Conservation (phyloP, 495 filamentous ascomycete species). For the Trichoderma parareesei region DNA sequence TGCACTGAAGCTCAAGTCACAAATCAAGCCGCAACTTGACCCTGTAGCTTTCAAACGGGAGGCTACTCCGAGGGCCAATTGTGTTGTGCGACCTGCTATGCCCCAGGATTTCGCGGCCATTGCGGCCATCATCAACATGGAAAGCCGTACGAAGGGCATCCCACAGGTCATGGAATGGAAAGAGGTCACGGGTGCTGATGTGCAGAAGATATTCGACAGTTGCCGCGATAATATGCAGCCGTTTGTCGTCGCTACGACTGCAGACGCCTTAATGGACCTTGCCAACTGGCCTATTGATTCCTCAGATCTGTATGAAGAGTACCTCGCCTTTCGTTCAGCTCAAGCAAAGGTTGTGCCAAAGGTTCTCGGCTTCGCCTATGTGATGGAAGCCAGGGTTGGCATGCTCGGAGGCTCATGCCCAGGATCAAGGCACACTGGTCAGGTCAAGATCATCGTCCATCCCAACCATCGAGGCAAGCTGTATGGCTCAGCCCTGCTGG, state of each 20-base stretch:
- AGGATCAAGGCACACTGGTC: constrained; percentile 21
- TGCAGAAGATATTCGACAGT: constrained; percentile 20
- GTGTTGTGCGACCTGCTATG: background rate
- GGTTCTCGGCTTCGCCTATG: constrained; percentile 31
- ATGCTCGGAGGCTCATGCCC: constrained; percentile 17
- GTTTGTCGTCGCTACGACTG: constrained; percentile 31
- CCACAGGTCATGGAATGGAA: constrained; percentile 6
- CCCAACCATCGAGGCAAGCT: constrained; percentile 25
- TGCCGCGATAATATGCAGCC: constrained; percentile 23
- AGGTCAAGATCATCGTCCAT: constrained; percentile 29
- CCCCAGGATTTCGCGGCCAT: constrained; percentile 2
- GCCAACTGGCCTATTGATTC: background rate
- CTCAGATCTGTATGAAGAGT: background rate
- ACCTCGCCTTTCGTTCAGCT: constrained; percentile 2
- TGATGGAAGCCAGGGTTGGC: constrained; percentile 22
- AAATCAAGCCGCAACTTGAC: background rate
- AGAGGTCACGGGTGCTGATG: constrained; percentile 11
- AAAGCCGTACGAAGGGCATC: background rate
- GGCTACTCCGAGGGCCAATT: background rate
- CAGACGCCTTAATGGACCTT: background rate
- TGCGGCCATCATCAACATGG: constrained; percentile 9
- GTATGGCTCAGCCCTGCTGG: constrained; percentile 29
- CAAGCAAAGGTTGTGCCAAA: background rate
- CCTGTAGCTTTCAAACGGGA: background rate
- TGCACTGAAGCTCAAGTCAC: background rate